Evolutionary conservation across 2,329 filamentous ascomycete species (phyloP), one percentile per base, ranked within the genome.

Genomic region (Gnomoniopsis sp.): DNA sequence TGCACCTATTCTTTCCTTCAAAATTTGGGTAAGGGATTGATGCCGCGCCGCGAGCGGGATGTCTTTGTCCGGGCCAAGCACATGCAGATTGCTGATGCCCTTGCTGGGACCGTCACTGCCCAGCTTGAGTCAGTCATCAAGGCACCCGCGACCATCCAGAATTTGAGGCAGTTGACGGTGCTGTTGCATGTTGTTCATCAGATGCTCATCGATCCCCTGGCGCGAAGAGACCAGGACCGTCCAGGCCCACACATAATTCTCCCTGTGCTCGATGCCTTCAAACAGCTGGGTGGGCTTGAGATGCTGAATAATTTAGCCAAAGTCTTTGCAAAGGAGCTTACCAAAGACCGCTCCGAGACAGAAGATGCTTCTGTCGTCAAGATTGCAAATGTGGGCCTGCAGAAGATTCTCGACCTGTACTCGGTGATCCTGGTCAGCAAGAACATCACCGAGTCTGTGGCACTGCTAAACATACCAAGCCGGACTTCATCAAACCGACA

Each of bases 1-100:
- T 88, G 88, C 3, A 88, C 93, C n/a, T 89, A 91, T 19, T 88
- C 89, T 0, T 89, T 98, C 65, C 89, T 96, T 69, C 91, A 96
- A 68, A 88, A 87, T 1, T 77, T 98, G 47, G 93, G 93, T 14
- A 95, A 91, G 71, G 85, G 89, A 17, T 77, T 98, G 22, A 80
- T 96, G 3, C 85, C 86, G 47, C 89, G 91, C 59, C 86, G 92
- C 52, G 86, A 86, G 62, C 80, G 85, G 30, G 92, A 97, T 65
- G 67, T 76, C 2, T 88, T 79, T 64, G 67, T 78, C 57, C 74
- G 83, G 63, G 74, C 77, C 55, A 77, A 80, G 57, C 84, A 88
- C 61, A 65, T 83, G 38, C 75, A 77, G 55, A 75, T 88, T 51
- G 82, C 84, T 22, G 79, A 83, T 62, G 86, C 90, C 23, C 79